Evolutionary conservation across 495 filamentous ascomycete species (phyloP).

Genomic region (Sporormia fimetaria): DNA sequence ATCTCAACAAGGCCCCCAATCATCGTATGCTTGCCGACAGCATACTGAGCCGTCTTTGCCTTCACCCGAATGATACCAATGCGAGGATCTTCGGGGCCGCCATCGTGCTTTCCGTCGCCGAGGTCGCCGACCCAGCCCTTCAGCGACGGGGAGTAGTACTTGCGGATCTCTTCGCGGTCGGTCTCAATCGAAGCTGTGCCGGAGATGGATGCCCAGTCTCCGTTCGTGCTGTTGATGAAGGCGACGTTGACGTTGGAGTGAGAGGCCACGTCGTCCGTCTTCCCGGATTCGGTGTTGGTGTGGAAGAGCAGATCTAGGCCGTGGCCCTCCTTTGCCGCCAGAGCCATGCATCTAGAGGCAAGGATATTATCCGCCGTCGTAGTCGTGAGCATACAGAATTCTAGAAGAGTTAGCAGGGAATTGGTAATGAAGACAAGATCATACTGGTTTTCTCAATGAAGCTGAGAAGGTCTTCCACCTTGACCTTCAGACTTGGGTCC

Average conservation of each 20-base stretch:
- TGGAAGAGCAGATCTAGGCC: constrained; percentile 86
- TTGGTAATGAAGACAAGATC: too few relatives aligned
- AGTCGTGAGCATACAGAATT: constrained; percentile 73
- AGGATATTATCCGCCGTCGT: constrained; percentile 48
- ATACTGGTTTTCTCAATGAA: constrained; percentile 59
- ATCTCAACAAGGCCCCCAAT: constrained; percentile 56
- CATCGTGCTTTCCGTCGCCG: constrained; percentile 78
- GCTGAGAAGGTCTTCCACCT: constrained; percentile 59
- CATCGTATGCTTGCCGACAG: constrained; percentile 40
- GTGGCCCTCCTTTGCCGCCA: constrained; percentile 68
- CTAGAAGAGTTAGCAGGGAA: too few relatives aligned
- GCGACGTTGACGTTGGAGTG: constrained; percentile 76
- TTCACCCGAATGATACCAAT: constrained; percentile 61
- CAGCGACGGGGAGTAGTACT: constrained; percentile 65
- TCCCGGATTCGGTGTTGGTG: constrained; percentile 86
- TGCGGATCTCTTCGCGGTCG: constrained; percentile 54
- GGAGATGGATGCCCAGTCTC: constrained; percentile 72
- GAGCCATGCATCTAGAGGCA: constrained; percentile 76
- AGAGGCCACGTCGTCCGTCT: constrained; percentile 67
- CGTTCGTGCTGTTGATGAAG: constrained; percentile 67
- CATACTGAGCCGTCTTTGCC: constrained; percentile 52
- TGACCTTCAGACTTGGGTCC: constrained; percentile 53
- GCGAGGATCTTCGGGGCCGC: constrained; percentile 66
- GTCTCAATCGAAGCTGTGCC: constrained; percentile 57
- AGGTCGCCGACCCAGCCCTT: constrained; percentile 89